Conservation (phyloP, 352 stramenopile species). For the Phytophthora colocasiae region DNA sequence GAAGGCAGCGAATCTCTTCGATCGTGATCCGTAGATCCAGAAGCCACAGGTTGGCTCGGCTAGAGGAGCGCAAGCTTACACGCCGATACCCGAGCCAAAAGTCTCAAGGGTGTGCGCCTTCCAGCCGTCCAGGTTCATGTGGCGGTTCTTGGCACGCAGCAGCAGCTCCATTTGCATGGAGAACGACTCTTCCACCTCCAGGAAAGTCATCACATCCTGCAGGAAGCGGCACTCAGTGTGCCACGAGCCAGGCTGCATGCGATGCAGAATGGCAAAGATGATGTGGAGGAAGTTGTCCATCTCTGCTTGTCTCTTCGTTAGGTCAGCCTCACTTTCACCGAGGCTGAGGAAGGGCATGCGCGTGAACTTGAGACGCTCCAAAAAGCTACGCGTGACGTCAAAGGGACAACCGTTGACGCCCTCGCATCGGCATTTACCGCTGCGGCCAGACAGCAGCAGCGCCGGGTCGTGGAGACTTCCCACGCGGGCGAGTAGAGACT, state of each 20-base stretch:
- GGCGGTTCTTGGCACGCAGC: slow-evolving; percentile 65
- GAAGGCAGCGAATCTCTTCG: slow-evolving; percentile 39
- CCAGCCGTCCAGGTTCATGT: slow-evolving; percentile 82
- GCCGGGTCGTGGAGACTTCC: slow-evolving; percentile 51
- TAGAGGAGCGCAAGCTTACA: slow-evolving; percentile 34
- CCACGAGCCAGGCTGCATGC: slow-evolving; percentile 73
- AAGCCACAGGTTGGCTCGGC: slow-evolving; percentile 6
- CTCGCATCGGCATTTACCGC: slow-evolving; percentile 66
- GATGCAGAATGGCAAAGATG: slow-evolving; percentile 83
- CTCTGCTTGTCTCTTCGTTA: slow-evolving; percentile 72
- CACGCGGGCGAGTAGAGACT: slow-evolving; percentile 73
- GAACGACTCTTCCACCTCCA: slow-evolving; percentile 81
- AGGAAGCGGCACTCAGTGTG: slow-evolving; percentile 80
- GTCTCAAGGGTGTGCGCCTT: slow-evolving; percentile 76
- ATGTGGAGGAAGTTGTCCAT: slow-evolving; percentile 88
- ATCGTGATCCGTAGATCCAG: slow-evolving; percentile 37
- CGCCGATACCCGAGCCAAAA: slow-evolving; percentile 79
- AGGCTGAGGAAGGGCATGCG: slow-evolving; percentile 77
- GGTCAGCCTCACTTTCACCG: slow-evolving; percentile 46
- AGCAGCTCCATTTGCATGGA: slow-evolving; percentile 75
- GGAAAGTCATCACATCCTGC: slow-evolving; percentile 80
- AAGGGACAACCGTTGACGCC: slow-evolving; percentile 69
- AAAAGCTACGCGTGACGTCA: slow-evolving; percentile 72
- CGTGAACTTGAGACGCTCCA: slow-evolving; percentile 80
- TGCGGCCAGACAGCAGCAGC: slow-evolving; percentile 42